Evolutionary conservation across 2,329 filamentous ascomycete genomes (phyloP).

Genomic region (Colletotrichum brevisporum): DNA sequence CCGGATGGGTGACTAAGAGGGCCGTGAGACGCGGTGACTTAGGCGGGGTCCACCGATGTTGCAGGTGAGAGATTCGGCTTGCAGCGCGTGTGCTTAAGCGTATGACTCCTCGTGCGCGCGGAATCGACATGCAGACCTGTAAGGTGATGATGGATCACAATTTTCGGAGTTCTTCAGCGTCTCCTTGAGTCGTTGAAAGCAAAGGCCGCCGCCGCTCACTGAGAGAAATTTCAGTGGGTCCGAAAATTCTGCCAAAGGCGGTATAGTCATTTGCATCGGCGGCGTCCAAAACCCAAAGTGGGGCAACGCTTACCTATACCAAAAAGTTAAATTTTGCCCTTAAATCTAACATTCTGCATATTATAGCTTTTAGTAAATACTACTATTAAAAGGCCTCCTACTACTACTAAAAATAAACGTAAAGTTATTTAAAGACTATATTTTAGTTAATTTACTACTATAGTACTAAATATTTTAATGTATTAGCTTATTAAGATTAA

Average conservation of each 20-base stretch:
- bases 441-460: too few species aligned
- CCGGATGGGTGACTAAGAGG: constrained; percentile 1
- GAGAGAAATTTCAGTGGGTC: constrained; percentile 43
- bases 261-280: too few species aligned
- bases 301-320: too few species aligned
- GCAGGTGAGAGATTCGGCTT: constrained; percentile 6
- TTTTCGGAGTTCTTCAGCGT: constrained; percentile 12
- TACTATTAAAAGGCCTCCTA: too few species aligned
- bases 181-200: constrained; percentile 15
- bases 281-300: too few species aligned
- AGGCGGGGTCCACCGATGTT: neutral
- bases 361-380: too few species aligned
- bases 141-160: neutral
- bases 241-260: constrained; percentile 38
- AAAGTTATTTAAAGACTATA: too few species aligned
- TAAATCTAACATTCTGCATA: too few species aligned
- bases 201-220: constrained; percentile 11
- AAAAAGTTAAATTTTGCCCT: too few species aligned
- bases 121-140: constrained; percentile 31
- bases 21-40: neutral
- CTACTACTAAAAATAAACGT: too few species aligned
- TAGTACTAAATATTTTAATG: too few species aligned
- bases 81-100: constrained; percentile 31
- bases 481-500: too few species aligned
- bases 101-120: constrained; percentile 10